These are phyloP conservation scores for Caloboletus firmus DNA, from an alignment of 1,284 basidiomycete species.

Conservation along the genomic window DNA sequence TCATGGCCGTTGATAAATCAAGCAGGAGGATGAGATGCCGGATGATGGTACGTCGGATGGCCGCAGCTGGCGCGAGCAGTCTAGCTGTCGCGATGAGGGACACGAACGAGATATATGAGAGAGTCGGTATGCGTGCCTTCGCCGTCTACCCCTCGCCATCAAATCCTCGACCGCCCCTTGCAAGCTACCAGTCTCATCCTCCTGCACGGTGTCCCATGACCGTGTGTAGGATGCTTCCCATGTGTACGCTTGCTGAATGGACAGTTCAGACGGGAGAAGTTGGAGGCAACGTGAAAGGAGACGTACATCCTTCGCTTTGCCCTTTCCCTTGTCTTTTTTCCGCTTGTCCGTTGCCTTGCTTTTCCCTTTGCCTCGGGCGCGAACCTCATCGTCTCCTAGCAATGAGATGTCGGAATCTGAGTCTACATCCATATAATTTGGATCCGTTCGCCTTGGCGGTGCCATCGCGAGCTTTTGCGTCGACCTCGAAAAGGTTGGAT, in stretches of 20 bases:
- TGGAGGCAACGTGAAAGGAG: neutral
- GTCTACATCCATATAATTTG: constrained; percentile 40
- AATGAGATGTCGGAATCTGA: constrained; percentile 43
- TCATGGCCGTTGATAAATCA: constrained; percentile 90
- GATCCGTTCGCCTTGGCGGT: constrained; percentile 26
- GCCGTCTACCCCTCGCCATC: constrained; percentile 81
- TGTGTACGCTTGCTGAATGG: constrained; percentile 72
- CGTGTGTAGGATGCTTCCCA: constrained; percentile 96
- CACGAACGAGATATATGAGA: neutral
- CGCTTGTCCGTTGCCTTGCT: constrained; percentile 40
- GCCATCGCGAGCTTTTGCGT: constrained; percentile 16
- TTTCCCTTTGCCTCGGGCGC: constrained; percentile 47
- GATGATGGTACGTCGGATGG: constrained; percentile 94
- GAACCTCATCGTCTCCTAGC: constrained; percentile 33
- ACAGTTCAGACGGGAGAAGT: neutral
- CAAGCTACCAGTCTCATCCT: constrained; percentile 91
- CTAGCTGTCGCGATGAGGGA: constrained; percentile 38
- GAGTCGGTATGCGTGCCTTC: constrained; percentile 54
- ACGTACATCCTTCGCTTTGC: constrained; percentile 54
- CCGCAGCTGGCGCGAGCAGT: constrained; percentile 76
- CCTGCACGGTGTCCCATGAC: constrained; percentile 95
- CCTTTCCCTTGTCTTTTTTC: constrained; percentile 44
- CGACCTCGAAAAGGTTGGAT: neutral
- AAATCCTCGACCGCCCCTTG: constrained; percentile 88
- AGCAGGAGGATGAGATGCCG: constrained; percentile 90